Percentiles rank a stretch among this genome's conserved stretches.
These are phyloP conservation scores for Ephemerocybe angulata DNA, from an alignment of 768 basidiomycete genomes.

Conservation along the genomic window DNA sequence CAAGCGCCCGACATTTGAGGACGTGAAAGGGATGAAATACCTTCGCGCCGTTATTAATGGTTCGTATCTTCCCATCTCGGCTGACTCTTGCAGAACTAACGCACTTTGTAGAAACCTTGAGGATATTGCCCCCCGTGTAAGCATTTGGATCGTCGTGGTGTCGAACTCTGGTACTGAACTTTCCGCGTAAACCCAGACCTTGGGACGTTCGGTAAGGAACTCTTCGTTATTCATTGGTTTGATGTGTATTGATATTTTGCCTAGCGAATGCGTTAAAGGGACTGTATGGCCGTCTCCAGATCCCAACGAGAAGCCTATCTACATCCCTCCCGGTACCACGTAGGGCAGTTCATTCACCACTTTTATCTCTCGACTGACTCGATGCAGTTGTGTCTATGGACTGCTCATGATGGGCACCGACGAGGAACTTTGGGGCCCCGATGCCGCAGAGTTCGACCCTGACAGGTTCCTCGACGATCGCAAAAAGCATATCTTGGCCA, in stretches of 20 bases:
- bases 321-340: constrained; percentile 29
- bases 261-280: constrained; percentile 22
- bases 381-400: constrained; percentile 25
- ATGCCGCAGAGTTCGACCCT: constrained; percentile 46
- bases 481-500: constrained; percentile 40
- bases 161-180: background rate
- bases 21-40: constrained; percentile 37
- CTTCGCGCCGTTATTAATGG: constrained; percentile 33
- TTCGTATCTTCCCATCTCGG: constrained; percentile 23
- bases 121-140: constrained; percentile 23
- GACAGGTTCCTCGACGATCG: constrained; percentile 52
- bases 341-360: constrained; percentile 8
- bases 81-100: background rate
- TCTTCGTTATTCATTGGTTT: background rate
- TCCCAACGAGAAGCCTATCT: constrained; percentile 23
- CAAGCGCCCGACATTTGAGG: constrained; percentile 25
- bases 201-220: constrained; percentile 13
- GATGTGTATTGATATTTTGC: background rate
- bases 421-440: constrained; percentile 47
- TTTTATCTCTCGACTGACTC: background rate
- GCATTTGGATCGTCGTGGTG: background rate
- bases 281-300: constrained; percentile 21
- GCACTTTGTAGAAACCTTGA: constrained; percentile 18
- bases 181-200: constrained; percentile 2
- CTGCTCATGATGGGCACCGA: constrained; percentile 34